Percentiles rank a stretch among this genome's conserved stretches.
Conservation (phyloP, 2,329 filamentous ascomycete species). For the Fusarium newnesense region DNA sequence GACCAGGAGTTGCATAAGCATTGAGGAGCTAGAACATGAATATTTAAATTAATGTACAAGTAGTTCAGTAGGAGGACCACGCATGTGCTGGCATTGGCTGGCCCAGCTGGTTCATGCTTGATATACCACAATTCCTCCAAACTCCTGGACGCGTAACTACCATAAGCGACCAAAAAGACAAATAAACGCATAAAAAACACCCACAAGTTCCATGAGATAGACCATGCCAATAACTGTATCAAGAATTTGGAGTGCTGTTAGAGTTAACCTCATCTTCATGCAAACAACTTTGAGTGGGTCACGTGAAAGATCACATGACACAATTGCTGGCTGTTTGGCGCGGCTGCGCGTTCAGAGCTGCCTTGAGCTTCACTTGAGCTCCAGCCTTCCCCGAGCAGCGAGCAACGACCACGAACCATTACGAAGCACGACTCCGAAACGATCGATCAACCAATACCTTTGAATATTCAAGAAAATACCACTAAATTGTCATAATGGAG, state of each 20-base stretch:
- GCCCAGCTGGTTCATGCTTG: slow-evolving; percentile 29
- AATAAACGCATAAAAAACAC: background rate
- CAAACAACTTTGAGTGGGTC: background rate
- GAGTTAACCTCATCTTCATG: background rate
- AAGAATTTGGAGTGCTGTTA: background rate
- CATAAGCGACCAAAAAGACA: background rate
- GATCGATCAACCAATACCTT: background rate
- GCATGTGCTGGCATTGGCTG: slow-evolving; percentile 34
- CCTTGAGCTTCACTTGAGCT: slow-evolving; percentile 56
- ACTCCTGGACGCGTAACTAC: background rate
- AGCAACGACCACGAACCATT: slow-evolving; percentile 41
- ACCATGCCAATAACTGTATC: background rate
- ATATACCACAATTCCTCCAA: background rate
- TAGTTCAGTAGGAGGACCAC: slow-evolving; percentile 9
- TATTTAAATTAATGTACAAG: slow-evolving; percentile 8
- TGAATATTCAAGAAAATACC: background rate
- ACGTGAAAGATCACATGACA: slow-evolving; percentile 37
- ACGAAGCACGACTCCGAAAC: slow-evolving; percentile 32
- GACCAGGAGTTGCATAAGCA: slow-evolving; percentile 38
- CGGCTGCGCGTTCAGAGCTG: slow-evolving; percentile 60
- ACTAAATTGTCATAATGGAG: slow-evolving; percentile 60
- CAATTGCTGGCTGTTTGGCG: slow-evolving; percentile 22
- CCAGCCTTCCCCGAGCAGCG: slow-evolving; percentile 46
- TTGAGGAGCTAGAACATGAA: background rate
- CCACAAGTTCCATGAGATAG: background rate